These are phyloP conservation scores for Tetragonia tetragonoides DNA, from an alignment of 148 eudicot genomes.

Conservation along the genomic window DNA sequence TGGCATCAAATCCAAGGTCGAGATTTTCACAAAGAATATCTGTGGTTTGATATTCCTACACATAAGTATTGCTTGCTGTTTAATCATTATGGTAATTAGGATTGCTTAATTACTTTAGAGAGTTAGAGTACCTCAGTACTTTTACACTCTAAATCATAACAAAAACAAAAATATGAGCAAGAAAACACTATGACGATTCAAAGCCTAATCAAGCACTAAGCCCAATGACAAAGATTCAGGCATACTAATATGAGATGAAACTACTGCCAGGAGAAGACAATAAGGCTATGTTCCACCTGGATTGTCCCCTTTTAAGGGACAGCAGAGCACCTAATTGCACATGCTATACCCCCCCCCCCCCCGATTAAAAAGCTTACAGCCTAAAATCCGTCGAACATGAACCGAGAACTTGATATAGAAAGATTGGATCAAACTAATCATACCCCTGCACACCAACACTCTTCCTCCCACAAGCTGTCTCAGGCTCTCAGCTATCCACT, in stretches of 20 bases:
- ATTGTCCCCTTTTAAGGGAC: neutral
- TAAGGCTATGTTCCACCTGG: neutral
- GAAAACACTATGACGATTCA: neutral
- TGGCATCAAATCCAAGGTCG: conserved; percentile 78
- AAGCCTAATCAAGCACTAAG: neutral
- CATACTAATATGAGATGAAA: too few species aligned
- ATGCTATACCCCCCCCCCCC: neutral
- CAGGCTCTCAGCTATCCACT: too few species aligned
- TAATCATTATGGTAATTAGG: neutral
- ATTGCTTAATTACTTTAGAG: neutral
- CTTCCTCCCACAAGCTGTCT: too few species aligned
- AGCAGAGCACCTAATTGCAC: too few species aligned
- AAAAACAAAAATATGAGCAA: neutral
- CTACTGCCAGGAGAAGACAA: too few species aligned
- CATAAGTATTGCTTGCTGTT: neutral
- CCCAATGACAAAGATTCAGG: too few species aligned
- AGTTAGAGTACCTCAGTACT: too few species aligned
- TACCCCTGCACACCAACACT: too few species aligned
- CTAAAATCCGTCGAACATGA: too few species aligned
- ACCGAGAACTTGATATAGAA: too few species aligned
- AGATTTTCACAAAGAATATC: conserved; percentile 83
- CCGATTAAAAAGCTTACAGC: neutral
- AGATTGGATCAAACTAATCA: too few species aligned
- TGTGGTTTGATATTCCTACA: too few species aligned
- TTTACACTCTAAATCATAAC: neutral